A percentile compares a stretch with the other conserved stretches of the same genome.
phyloP scores from a whole-genome alignment of 495 filamentous ascomycete genomes.

The Xylaria palmicola region DNA sequence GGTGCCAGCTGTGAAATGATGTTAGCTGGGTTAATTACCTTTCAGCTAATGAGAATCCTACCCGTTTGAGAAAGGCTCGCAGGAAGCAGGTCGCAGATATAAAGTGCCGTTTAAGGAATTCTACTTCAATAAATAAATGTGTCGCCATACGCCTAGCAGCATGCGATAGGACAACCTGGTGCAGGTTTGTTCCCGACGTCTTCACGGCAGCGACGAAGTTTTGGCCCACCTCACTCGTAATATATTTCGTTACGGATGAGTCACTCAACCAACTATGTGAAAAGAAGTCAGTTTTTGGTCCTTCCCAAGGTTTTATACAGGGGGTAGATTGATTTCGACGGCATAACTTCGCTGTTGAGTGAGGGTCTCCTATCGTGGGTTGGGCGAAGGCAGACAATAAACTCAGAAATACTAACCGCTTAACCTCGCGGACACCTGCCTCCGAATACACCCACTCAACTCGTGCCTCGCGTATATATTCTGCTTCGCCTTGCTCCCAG shows the following conservation, averaged over 20 bases:
- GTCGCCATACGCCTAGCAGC: constrained; percentile 25
- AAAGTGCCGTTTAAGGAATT: constrained; percentile 30
- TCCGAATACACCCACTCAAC: constrained; percentile 35
- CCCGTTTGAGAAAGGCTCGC: constrained; percentile 26
- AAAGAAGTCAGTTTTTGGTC: not conserved
- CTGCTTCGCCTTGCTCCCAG: constrained; percentile 24
- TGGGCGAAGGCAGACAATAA: not conserved
- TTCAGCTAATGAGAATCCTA: constrained; percentile 2
- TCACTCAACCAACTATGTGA: constrained; percentile 30
- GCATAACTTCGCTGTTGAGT: not conserved
- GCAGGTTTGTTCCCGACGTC: constrained; percentile 18
- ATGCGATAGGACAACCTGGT: constrained; percentile 20
- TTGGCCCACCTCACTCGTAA: constrained; percentile 20
- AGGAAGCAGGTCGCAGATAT: constrained; percentile 22
- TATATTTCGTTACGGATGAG: constrained; percentile 32
- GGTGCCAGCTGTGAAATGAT: constrained; percentile 17
- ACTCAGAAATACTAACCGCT: constrained; percentile 8
- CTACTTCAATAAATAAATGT: constrained; percentile 27
- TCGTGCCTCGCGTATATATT: constrained; percentile 12
- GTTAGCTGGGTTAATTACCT: constrained; percentile 10
- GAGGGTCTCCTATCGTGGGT: too few species aligned
- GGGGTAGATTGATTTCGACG: too few species aligned
- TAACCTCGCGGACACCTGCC: constrained; percentile 26
- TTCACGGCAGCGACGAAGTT: constrained; percentile 21
- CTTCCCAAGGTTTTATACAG: not conserved